Evolutionary conservation across 148 eudicot genomes (phyloP), one percentile per base, ranked within the genome.

Genomic region (Persicaria maculosa): DNA sequence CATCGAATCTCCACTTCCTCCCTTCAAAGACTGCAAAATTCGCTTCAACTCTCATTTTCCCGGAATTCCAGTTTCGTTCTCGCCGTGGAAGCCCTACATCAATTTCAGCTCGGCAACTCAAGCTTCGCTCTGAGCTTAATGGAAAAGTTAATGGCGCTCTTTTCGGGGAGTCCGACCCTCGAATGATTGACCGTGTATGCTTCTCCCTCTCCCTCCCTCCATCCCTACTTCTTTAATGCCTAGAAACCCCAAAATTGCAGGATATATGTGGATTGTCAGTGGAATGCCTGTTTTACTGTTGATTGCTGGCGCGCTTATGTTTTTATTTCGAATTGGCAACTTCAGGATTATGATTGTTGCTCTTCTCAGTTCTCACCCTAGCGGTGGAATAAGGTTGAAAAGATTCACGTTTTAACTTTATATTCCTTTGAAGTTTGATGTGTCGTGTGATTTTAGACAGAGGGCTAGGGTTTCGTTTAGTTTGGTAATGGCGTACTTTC

Each of bases 101-200:
- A 5, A 19, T 6, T 65, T 65, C 46, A 14, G 70, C 70, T 4
- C 40, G 77, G 75, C 74, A 65, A 67, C 50, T 48, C 65, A 76
- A 81, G 81, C 86, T 79, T 85, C 81, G 82, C 4, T 85, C 90
- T 36, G 87, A 93, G 76, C 77, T 88, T 52, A 88, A 89, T 50
- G 84, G 79, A 25, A 91, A 89, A 81, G 72, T 84, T n/a, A 91
- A 94, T 86, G 89, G 90, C 9, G 90, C 82, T 44, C 87, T 91
- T 40, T 87, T 91, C 36, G 82, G 84, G 44, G 97, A 94, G 19
- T 71, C 84, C 0, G 97, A 94, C 89, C 86, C 97, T 75, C 90
- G 88, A 75, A 85, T 84, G 72, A 62, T 85, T 54, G 97, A 94
- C 79, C 84, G 98, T 81, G 98, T 94, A 85, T 58, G 77, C 4